Percentiles rank a stretch among this genome's conserved stretches.
Conservation (phyloP, 495 filamentous ascomycete genomes). For the Hyaloscypha finlandica region DNA sequence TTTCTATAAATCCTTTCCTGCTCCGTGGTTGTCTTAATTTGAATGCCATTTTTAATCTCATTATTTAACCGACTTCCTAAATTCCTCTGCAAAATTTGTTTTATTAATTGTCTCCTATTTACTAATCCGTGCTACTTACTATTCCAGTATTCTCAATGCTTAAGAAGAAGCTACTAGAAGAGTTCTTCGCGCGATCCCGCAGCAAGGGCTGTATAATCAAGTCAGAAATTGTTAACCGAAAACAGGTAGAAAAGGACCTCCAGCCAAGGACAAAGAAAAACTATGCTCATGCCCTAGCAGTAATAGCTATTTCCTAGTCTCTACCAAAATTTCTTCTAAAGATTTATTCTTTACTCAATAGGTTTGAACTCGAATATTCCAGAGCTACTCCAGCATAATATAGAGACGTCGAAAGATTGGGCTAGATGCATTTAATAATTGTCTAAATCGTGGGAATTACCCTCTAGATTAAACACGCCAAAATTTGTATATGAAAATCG, state of each 20-base stretch:
- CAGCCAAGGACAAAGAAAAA: constrained; percentile 9
- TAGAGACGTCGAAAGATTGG: constrained; percentile 17
- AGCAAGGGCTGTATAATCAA: constrained; percentile 8
- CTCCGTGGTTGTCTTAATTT: constrained; percentile 16
- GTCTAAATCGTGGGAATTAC: too few species aligned
- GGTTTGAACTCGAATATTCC: constrained; percentile 14
- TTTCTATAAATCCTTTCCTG: constrained; percentile 12
- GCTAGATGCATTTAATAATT: too few species aligned
- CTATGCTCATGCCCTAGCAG: constrained; percentile 11
- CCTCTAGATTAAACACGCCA: too few species aligned
- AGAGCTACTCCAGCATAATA: constrained; percentile 14
- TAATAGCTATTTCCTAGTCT: constrained; percentile 14
- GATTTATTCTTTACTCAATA: constrained; percentile 16
- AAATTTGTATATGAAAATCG: too few species aligned
- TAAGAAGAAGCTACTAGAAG: constrained; percentile 4
- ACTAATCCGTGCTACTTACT: constrained; percentile 13
- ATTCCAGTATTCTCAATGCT: constrained; percentile 10
- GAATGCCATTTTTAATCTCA: constrained; percentile 14
- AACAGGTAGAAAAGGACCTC: constrained; percentile 16
- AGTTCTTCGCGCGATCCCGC: constrained; percentile 16
- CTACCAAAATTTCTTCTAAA: constrained; percentile 13
- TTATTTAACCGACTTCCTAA: constrained; percentile 18
- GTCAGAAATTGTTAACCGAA: constrained; percentile 14
- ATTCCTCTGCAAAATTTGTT: constrained; percentile 14
- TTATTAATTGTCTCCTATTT: constrained; percentile 13